A percentile compares a stretch with the other conserved stretches of the same genome.
phyloP scores from a whole-genome alignment of 345 rosid species.

The Streptanthus diversifolius region DNA sequence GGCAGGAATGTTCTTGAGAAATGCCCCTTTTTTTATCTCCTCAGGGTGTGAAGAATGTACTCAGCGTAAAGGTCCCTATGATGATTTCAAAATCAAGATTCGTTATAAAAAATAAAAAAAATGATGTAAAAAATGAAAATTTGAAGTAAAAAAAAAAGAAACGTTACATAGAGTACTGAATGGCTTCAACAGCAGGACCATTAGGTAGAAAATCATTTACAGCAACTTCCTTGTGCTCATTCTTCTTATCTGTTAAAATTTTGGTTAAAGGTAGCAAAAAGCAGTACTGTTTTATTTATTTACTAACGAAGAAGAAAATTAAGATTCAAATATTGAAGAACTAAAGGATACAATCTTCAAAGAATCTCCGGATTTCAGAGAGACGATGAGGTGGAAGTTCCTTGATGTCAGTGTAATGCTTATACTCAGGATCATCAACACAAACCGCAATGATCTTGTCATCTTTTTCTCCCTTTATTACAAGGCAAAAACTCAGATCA shows the following conservation, averaged over 20 bases:
- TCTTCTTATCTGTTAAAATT: conserved; percentile 73
- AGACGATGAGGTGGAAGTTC: conserved; percentile 96
- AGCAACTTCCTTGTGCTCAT: conserved; percentile 98
- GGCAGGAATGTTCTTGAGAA: conserved; percentile 23
- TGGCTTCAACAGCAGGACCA: conserved; percentile 60
- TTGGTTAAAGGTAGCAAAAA: conserved; percentile 26
- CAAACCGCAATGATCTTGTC: conserved; percentile 97
- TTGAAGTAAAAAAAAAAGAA: not conserved
- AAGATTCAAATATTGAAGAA: not conserved
- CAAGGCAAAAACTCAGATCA: not conserved
- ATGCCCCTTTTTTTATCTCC: conserved; percentile 39
- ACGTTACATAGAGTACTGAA: conserved; percentile 82
- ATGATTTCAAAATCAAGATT: not conserved
- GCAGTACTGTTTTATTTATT: not conserved
- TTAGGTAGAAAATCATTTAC: conserved; percentile 81
- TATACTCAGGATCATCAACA: conserved; percentile 97
- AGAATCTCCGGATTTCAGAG: conserved; percentile 85
- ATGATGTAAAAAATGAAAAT: not conserved
- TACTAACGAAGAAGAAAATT: not conserved
- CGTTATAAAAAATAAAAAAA: not conserved
- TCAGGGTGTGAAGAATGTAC: conserved; percentile 71
- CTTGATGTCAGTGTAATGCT: conserved; percentile 70
- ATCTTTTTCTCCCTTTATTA: conserved; percentile 87
- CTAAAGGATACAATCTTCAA: conserved; percentile 85
- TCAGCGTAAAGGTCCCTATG: conserved; percentile 89